These are phyloP conservation scores for Fraxinus platypoda DNA, from an alignment of 305 asterid genomes.

Conservation along the genomic window DNA sequence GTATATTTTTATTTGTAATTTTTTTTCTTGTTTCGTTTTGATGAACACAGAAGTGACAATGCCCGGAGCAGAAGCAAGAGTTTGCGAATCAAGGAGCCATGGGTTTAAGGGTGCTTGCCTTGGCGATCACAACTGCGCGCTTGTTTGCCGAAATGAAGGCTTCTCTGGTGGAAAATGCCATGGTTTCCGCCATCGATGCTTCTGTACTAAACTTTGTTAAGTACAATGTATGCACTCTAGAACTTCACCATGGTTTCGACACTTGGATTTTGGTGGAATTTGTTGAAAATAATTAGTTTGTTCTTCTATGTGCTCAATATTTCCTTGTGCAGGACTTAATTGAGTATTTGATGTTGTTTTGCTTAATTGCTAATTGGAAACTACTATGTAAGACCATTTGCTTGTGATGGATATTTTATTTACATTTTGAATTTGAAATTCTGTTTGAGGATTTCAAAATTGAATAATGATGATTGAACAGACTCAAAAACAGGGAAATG, in stretches of 20 bases:
- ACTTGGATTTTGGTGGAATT: not conserved
- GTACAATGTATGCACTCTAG: not conserved
- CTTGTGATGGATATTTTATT: not conserved
- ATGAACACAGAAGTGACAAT: slow-evolving; percentile 18
- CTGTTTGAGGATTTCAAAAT: too few relatives aligned
- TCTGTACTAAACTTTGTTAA: slow-evolving; percentile 36
- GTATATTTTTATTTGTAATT: not conserved
- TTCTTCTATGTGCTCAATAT: not conserved
- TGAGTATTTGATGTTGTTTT: not conserved
- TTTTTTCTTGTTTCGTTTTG: not conserved
- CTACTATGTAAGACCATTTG: too few relatives aligned
- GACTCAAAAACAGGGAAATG: too few relatives aligned
- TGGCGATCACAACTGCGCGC: slow-evolving; percentile 28
- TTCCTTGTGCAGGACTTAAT: not conserved
- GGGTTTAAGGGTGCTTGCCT: slow-evolving; percentile 22
- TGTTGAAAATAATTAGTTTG: not conserved
- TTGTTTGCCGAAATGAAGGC: slow-evolving; percentile 36
- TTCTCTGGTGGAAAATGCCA: slow-evolving; percentile 37
- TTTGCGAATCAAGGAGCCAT: slow-evolving; percentile 39
- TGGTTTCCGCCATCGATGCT: slow-evolving; percentile 36
- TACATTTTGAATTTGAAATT: too few relatives aligned
- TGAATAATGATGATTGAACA: too few relatives aligned
- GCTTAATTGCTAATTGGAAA: not conserved
- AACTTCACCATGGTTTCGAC: not conserved
- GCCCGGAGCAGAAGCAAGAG: slow-evolving; percentile 29